Evolutionary conservation across 129 eudicot genomes (phyloP).

Genomic region (Mikania micrantha): DNA sequence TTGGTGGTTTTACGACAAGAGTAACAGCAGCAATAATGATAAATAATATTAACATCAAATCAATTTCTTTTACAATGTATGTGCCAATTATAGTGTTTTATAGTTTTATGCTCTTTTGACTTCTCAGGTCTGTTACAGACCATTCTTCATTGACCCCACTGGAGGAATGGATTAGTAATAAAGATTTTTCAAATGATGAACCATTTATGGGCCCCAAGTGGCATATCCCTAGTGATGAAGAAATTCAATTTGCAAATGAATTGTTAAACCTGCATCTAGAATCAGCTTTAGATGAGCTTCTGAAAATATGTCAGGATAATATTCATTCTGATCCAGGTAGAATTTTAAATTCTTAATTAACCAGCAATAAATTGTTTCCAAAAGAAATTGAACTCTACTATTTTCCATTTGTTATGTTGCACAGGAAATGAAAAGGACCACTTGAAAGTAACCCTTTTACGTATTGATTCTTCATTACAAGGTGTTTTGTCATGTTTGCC

Average conservation of each 20-base stretch:
- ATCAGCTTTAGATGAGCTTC: slow-evolving; percentile 76
- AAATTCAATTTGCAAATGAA: slow-evolving; percentile 83
- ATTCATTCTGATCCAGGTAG: slow-evolving; percentile 90
- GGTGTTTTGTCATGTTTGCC: slow-evolving; percentile 98
- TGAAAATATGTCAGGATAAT: slow-evolving; percentile 69
- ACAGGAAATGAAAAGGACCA: slow-evolving; percentile 93
- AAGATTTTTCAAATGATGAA: slow-evolving; percentile 55
- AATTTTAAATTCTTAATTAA: neutral
- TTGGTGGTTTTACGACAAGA: neutral
- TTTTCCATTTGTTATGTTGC: slow-evolving; percentile 8
- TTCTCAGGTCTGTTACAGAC: slow-evolving; percentile 60
- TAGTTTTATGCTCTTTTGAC: neutral
- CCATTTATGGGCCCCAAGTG: slow-evolving; percentile 55
- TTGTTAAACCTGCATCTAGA: slow-evolving; percentile 71
- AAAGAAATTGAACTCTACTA: neutral
- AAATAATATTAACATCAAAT: neutral
- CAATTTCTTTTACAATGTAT: neutral
- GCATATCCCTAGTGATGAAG: slow-evolving; percentile 82
- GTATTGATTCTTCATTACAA: slow-evolving; percentile 88
- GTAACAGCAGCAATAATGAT: neutral
- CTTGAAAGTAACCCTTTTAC: slow-evolving; percentile 94
- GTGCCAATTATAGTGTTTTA: neutral
- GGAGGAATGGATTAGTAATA: slow-evolving; percentile 86
- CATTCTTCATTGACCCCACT: slow-evolving; percentile 49
- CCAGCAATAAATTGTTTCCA: neutral